These are phyloP conservation scores for Flagelloscypha sp. DNA, from an alignment of 768 basidiomycete genomes.

Conservation along the genomic window DNA sequence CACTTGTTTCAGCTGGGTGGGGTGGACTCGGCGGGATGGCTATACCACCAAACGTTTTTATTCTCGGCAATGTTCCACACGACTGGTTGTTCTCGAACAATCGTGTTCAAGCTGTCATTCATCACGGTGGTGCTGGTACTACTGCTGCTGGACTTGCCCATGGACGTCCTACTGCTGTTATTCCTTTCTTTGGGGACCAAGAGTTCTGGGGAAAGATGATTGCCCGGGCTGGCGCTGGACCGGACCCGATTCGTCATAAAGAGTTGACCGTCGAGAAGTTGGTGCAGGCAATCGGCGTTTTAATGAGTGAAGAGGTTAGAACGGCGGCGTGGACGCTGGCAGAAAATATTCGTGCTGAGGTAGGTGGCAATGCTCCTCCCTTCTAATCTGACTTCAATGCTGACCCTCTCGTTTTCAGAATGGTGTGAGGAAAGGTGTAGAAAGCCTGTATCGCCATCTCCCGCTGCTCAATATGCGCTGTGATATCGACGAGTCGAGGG, in stretches of 20 bases:
- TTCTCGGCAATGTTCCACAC: slow-evolving; percentile 37
- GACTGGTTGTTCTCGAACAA: slow-evolving; percentile 39
- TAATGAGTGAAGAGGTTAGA: slow-evolving; percentile 21
- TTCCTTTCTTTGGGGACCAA: slow-evolving; percentile 43
- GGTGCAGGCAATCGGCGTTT: slow-evolving; percentile 24
- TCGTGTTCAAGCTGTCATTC: slow-evolving; percentile 31
- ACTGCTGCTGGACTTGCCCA: slow-evolving; percentile 35
- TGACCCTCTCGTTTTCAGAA: too few species aligned
- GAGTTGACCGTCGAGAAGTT: slow-evolving; percentile 4
- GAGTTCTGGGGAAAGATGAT: slow-evolving; percentile 34
- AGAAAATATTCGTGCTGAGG: slow-evolving; percentile 28
- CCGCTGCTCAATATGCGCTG: slow-evolving; percentile 34
- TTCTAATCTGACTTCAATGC: not conserved
- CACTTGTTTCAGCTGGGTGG: slow-evolving; percentile 40
- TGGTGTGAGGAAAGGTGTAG: slow-evolving; percentile 33
- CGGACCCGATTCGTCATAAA: slow-evolving; percentile 23
- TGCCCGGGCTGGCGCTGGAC: slow-evolving; percentile 33
- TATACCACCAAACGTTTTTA: slow-evolving; percentile 27
- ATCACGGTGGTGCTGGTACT: slow-evolving; percentile 41
- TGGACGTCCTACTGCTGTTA: slow-evolving; percentile 34
- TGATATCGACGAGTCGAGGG: slow-evolving; percentile 22
- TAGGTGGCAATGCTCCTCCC: slow-evolving; percentile 11
- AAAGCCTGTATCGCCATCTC: slow-evolving; percentile 28
- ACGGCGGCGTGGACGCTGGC: slow-evolving; percentile 28
- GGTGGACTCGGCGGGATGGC: slow-evolving; percentile 29